Evolutionary conservation across 148 eudicot species (phyloP).

Genomic region (Salicornia ramosissima): DNA sequence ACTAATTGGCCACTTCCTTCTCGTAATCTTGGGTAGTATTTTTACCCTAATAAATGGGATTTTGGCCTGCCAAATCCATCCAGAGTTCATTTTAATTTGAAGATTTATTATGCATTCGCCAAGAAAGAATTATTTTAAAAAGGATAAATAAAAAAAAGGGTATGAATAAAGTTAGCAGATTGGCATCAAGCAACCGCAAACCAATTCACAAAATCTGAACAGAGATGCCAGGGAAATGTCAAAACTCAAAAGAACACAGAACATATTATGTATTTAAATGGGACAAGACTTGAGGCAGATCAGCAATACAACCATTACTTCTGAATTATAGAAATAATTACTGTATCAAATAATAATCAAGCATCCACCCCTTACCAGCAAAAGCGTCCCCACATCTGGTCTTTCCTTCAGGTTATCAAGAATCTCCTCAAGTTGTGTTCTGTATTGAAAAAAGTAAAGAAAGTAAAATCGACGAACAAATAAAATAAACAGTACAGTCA

Average conservation of each 20-base stretch:
- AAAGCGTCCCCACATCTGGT: conserved; percentile 83
- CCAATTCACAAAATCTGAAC: too few species aligned
- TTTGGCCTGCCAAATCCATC: too few species aligned
- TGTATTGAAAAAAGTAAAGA: conserved; percentile 27
- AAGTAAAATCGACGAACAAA: not conserved
- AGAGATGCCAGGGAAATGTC: not conserved
- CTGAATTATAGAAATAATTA: not conserved
- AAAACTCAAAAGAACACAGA: not conserved
- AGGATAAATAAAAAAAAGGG: too few species aligned
- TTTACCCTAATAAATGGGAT: too few species aligned
- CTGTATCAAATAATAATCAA: conserved; percentile 3
- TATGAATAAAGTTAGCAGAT: too few species aligned
- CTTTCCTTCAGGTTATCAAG: conserved; percentile 80
- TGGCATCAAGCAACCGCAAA: conserved; percentile 16
- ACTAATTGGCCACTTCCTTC: too few species aligned
- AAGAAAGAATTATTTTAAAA: too few species aligned
- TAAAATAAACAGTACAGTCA: not conserved
- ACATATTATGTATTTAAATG: not conserved
- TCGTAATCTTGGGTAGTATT: too few species aligned
- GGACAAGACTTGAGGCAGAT: not conserved
- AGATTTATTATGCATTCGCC: too few species aligned
- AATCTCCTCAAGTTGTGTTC: conserved; percentile 81
- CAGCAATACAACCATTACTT: not conserved
- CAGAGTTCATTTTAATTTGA: too few species aligned
- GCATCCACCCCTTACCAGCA: conserved; percentile 47